These are phyloP conservation scores for Pythium guiyangense DNA, from an alignment of 352 stramenopile genomes.

Conservation along the genomic window DNA sequence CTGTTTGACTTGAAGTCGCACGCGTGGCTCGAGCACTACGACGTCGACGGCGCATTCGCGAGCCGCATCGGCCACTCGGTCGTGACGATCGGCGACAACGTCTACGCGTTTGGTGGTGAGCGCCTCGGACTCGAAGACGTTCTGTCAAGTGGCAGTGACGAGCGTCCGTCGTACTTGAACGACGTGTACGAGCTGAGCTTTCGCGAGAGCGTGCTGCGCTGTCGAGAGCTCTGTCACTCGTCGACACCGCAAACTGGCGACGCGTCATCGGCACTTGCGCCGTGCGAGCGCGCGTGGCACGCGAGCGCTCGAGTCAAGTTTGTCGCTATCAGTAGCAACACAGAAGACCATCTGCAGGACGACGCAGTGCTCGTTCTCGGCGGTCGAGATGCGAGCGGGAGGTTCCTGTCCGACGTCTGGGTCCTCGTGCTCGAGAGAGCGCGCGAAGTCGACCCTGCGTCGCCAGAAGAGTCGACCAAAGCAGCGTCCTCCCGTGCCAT, in stretches of 20 bases:
- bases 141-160: background rate
- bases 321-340: background rate
- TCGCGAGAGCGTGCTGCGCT: slow-evolving; percentile 33
- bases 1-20: slow-evolving; percentile 51
- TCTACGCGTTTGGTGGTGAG: slow-evolving; percentile 61
- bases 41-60: slow-evolving; percentile 46
- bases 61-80: slow-evolving; percentile 50
- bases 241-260: background rate
- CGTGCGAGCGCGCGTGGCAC: slow-evolving; percentile 42
- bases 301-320: slow-evolving; percentile 20
- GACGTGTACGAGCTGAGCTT: slow-evolving; percentile 45
- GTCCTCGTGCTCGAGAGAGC: slow-evolving; percentile 23
- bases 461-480: slow-evolving; percentile 2
- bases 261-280: background rate
- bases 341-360: slow-evolving; percentile 13
- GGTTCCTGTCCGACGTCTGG: slow-evolving; percentile 43
- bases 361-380: slow-evolving; percentile 46
- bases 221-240: slow-evolving; percentile 16
- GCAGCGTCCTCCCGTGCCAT: too few species aligned
- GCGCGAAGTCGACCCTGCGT: background rate
- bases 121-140: background rate
- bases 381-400: slow-evolving; percentile 28
- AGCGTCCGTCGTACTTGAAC: slow-evolving; percentile 10
- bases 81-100: slow-evolving; percentile 30
- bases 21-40: slow-evolving; percentile 53